Conservation (phyloP, 2,329 filamentous ascomycete species). For the Shiraia sp. region DNA sequence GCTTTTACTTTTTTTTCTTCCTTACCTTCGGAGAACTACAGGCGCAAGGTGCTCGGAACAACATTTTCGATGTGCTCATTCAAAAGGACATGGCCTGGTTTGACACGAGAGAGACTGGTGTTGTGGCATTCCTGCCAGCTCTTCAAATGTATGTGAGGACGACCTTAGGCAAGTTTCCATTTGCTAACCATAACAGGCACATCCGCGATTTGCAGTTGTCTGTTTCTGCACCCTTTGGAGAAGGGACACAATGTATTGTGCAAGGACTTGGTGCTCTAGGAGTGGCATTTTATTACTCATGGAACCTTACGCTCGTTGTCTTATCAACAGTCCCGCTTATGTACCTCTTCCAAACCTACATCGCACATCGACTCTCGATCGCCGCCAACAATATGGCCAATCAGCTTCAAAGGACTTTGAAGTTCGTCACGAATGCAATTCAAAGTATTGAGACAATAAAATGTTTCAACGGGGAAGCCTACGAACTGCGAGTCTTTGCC, state of each 20-base stretch:
- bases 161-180: constrained; percentile 7
- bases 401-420: constrained; percentile 71
- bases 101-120: constrained; percentile 71
- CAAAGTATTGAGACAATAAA: constrained; percentile 83
- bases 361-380: constrained; percentile 64
- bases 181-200: constrained; percentile 60
- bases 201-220: constrained; percentile 80
- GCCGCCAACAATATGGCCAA: constrained; percentile 71
- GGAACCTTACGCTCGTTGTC: constrained; percentile 81
- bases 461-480: constrained; percentile 74
- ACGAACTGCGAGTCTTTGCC: constrained; percentile 70
- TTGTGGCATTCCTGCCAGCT: constrained; percentile 70
- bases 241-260: constrained; percentile 66
- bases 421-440: constrained; percentile 70
- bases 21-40: constrained; percentile 81
- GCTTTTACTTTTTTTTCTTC: constrained; percentile 71
- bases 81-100: constrained; percentile 80
- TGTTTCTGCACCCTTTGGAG: constrained; percentile 77
- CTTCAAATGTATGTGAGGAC: constrained; percentile 69
- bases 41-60: constrained; percentile 65
- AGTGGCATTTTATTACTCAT: constrained; percentile 78
- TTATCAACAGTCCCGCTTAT: constrained; percentile 74
- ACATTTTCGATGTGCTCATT: constrained; percentile 71
- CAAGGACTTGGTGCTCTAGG: constrained; percentile 67
- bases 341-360: constrained; percentile 60